A percentile compares a stretch with the other conserved stretches of the same genome.
Evolutionary conservation across 2,329 filamentous ascomycete genomes (phyloP).

Genomic region (Diaporthe helianthi): DNA sequence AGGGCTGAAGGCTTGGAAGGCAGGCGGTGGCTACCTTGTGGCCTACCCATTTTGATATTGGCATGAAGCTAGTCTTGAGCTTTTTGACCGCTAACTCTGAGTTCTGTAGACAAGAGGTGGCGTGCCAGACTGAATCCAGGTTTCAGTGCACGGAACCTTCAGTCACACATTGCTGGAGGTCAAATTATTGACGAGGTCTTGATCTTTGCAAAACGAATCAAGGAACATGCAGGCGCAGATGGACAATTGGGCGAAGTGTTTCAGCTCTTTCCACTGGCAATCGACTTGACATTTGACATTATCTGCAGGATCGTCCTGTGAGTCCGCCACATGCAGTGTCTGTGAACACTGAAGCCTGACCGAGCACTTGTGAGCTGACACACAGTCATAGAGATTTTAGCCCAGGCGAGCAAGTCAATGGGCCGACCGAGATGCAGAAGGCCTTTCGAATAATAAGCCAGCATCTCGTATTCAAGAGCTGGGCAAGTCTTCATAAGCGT

Average conservation of each 20-base stretch:
- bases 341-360: no score
- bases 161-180: constrained; percentile 7
- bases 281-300: constrained; percentile 31
- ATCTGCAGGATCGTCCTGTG: constrained; percentile 30
- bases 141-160: constrained; percentile 18
- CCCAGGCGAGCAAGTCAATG: constrained; percentile 24
- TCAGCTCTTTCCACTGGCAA: constrained; percentile 18
- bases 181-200: constrained; percentile 21
- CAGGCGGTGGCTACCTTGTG: no score
- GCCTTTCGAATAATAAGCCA: constrained; percentile 8
- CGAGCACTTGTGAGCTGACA: no score
- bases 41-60: no score
- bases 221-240: background rate
- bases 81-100: no score
- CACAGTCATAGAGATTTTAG: constrained; percentile 3
- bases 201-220: constrained; percentile 13
- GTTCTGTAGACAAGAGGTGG: constrained; percentile 25
- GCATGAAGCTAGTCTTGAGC: no score
- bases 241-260: constrained; percentile 13
- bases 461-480: constrained; percentile 14
- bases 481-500: constrained; percentile 19
- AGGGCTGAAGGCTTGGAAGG: no score
- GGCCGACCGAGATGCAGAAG: constrained; percentile 26
- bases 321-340: no score
- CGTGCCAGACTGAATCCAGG: constrained; percentile 25